Percentiles rank a stretch among this genome's conserved stretches.
phyloP scores from a whole-genome alignment of 257 asterid species.

The Nicotiana obtusifolia region DNA sequence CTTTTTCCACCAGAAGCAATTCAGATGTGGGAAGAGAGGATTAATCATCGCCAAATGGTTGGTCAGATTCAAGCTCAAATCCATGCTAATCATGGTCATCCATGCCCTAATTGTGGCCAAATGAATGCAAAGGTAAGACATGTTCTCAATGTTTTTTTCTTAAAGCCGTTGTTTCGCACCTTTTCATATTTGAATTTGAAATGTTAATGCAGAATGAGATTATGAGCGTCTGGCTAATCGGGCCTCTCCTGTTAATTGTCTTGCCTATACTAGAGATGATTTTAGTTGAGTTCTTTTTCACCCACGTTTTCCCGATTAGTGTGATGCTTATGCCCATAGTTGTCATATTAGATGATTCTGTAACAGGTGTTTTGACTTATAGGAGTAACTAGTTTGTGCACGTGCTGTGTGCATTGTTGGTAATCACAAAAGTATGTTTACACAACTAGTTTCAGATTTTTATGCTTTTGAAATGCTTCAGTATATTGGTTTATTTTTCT shows the following conservation, averaged over 20 bases:
- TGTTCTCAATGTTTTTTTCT: background rate
- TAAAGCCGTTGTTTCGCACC: background rate
- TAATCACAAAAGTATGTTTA: no score
- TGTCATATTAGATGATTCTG: background rate
- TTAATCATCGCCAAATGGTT: constrained; percentile 43
- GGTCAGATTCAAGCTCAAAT: constrained; percentile 54
- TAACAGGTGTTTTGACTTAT: no score
- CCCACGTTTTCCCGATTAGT: background rate
- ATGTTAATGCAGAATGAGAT: background rate
- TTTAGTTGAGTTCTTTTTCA: background rate
- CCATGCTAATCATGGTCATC: constrained; percentile 34
- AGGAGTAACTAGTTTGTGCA: background rate
- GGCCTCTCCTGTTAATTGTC: background rate
- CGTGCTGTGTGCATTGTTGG: no score
- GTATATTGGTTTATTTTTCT: no score
- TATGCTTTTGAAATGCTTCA: no score
- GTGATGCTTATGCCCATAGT: background rate
- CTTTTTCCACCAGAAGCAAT: constrained; percentile 62
- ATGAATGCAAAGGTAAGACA: constrained; percentile 56
- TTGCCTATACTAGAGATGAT: background rate
- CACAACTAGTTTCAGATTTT: no score
- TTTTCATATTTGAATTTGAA: background rate
- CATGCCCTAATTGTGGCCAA: constrained; percentile 75
- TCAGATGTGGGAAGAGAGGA: constrained; percentile 54
- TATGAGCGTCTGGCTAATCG: background rate